Percentiles rank a stretch among this genome's conserved stretches.
Conservation (phyloP, 495 filamentous ascomycete genomes). For the Margaritispora aquatica region DNA sequence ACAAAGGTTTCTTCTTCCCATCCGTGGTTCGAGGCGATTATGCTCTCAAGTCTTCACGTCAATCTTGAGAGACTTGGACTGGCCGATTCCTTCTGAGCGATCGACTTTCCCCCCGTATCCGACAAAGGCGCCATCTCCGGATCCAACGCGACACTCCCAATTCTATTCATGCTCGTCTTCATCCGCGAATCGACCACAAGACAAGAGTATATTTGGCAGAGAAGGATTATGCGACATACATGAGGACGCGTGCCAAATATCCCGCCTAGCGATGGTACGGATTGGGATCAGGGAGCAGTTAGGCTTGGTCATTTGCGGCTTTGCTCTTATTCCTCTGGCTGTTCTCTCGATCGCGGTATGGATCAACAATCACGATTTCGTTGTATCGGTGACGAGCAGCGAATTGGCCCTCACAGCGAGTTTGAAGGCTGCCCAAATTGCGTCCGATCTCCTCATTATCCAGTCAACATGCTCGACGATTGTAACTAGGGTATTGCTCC, state of each 20-base stretch:
- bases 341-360: constrained; percentile 56
- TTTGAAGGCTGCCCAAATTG: constrained; percentile 75
- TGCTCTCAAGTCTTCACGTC: not conserved
- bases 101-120: not conserved
- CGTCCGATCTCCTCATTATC: constrained; percentile 67
- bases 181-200: not conserved
- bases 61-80: not conserved
- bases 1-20: not conserved
- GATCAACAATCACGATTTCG: constrained; percentile 71
- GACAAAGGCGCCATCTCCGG: not conserved
- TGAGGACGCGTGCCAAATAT: not conserved
- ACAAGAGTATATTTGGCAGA: not conserved
- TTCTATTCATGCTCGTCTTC: not conserved
- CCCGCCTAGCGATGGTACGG: constrained; percentile 47
- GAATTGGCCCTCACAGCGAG: constrained; percentile 57
- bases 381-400: constrained; percentile 48
- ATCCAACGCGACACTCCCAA: not conserved
- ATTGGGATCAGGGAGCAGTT: constrained; percentile 81
- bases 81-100: not conserved
- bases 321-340: constrained; percentile 56
- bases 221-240: not conserved
- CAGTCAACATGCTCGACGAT: constrained; percentile 62
- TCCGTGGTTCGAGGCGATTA: not conserved
- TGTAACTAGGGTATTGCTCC: constrained; percentile 60
- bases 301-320: constrained; percentile 50